These are phyloP conservation scores for Syzygium oleosum DNA, from an alignment of 345 rosid species.

Conservation along the genomic window DNA sequence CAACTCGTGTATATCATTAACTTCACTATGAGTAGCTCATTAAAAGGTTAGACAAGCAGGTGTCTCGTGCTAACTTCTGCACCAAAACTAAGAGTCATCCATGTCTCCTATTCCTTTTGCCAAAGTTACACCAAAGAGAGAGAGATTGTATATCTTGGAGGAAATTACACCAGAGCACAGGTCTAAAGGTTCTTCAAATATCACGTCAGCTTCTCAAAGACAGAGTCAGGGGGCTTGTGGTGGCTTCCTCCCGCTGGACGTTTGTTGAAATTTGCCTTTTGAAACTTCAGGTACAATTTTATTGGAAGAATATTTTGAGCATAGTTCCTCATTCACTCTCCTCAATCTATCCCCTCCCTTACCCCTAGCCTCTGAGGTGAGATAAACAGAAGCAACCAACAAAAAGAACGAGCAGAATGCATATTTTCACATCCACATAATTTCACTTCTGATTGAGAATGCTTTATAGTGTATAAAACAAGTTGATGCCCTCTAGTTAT, in stretches of 20 bases:
- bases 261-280: neutral
- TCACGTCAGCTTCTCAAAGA: neutral
- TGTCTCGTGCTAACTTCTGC: neutral
- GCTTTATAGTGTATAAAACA: neutral
- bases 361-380: neutral
- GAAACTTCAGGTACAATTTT: neutral
- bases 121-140: neutral
- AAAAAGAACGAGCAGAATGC: neutral
- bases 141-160: neutral
- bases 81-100: neutral
- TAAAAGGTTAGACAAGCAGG: neutral
- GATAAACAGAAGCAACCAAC: neutral
- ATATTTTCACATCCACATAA: constrained; percentile 2
- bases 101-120: neutral
- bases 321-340: accelerated
- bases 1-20: neutral
- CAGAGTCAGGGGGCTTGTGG: neutral
- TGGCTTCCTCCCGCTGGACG: neutral
- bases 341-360: neutral
- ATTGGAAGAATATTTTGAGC: neutral
- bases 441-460: neutral
- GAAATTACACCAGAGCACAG: neutral
- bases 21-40: neutral
- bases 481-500: neutral
- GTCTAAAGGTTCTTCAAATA: neutral